Evolutionary conservation across 805 yeast species (phyloP), one percentile per base, ranked within the genome.

Genomic region (Saccharomyces kudriavzevii): DNA sequence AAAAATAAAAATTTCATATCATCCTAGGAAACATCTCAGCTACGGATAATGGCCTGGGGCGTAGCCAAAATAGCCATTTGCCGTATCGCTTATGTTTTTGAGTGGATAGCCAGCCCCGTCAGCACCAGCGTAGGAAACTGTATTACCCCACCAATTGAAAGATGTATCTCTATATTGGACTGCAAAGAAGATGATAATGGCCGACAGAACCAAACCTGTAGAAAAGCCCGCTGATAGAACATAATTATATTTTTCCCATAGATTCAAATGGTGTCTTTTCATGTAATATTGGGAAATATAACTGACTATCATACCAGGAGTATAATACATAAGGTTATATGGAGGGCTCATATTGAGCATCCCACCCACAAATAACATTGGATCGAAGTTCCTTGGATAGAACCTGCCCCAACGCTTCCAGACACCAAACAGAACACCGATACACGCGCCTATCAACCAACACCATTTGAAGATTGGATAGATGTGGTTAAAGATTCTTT

Each of bases 121-220:
- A 2, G 52, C 50, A 22, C 65, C 64, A 10, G 50, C 52, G 49
- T 58, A 62, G 0, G 63, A 45, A 11, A 74, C 76, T n/a, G 55
- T 65, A 53, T 81, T 82, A 1, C 89, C 89, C 89, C 89, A 84
- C 89, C 89, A 84, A 45, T 68, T 56, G 13, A 83, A 51, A 3
- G 63, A 56, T 27, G 69, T 71, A 2, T 72, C 70, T 48, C 78
- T 74, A 60, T 74, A 80, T 54, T 72, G 70, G 3, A 76, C 75
- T 1, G 78, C 68, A 61, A 81, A 80, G 69, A 84, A 84, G 40
- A 83, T 77, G 53, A 67, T 60, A 14, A 69, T 55, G 4, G 84
- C 68, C 54, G 83, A 72, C 56, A 83, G 75, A 1, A 87, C 87
- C 20, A 82, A 78, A n/a, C 87, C 88, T 0, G 86, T 80, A 8